phyloP scores from a whole-genome alignment of 2,329 filamentous ascomycete genomes.

The Penicillium palitans region DNA sequence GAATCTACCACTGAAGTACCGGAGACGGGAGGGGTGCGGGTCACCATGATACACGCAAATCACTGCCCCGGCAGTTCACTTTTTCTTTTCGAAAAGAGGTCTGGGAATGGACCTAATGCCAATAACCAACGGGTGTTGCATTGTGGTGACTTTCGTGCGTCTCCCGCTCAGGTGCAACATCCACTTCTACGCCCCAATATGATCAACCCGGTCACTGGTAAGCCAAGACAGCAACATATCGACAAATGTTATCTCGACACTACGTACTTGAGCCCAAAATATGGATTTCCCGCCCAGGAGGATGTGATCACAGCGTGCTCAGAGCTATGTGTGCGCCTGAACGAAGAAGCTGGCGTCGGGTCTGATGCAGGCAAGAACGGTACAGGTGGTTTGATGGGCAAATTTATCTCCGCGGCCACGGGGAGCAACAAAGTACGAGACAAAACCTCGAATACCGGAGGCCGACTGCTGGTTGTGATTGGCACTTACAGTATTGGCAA shows the following conservation, averaged over 20 bases:
- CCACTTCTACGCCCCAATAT: constrained; percentile 76
- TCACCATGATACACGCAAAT: constrained; percentile 95
- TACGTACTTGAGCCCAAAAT: constrained; percentile 93
- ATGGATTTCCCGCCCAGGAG: constrained; percentile 86
- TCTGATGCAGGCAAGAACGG: constrained; percentile 57
- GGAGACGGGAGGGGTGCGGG: constrained; percentile 75
- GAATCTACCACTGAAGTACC: constrained; percentile 77
- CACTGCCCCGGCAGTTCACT: constrained; percentile 94
- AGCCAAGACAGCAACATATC: constrained; percentile 76
- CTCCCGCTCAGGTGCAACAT: constrained; percentile 78
- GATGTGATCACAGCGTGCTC: constrained; percentile 86
- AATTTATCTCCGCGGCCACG: constrained; percentile 57
- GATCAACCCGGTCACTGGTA: constrained; percentile 68
- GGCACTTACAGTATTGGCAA: constrained; percentile 98
- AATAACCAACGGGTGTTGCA: constrained; percentile 80
- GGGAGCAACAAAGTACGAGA: constrained; percentile 28
- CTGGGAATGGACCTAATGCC: constrained; percentile 60
- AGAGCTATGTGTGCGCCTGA: constrained; percentile 78
- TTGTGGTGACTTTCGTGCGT: constrained; percentile 94
- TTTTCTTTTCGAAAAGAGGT: constrained; percentile 82
- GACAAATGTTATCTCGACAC: constrained; percentile 97
- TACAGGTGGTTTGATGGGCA: constrained; percentile 60
- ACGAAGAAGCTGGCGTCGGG: constrained; percentile 62
- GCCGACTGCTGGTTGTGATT: constrained; percentile 83
- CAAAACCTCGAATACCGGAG: constrained; percentile 45